A percentile compares a stretch with the other conserved stretches of the same genome.
These are phyloP conservation scores for Scutellaria minor DNA, from an alignment of 257 asterid species.

Conservation along the genomic window DNA sequence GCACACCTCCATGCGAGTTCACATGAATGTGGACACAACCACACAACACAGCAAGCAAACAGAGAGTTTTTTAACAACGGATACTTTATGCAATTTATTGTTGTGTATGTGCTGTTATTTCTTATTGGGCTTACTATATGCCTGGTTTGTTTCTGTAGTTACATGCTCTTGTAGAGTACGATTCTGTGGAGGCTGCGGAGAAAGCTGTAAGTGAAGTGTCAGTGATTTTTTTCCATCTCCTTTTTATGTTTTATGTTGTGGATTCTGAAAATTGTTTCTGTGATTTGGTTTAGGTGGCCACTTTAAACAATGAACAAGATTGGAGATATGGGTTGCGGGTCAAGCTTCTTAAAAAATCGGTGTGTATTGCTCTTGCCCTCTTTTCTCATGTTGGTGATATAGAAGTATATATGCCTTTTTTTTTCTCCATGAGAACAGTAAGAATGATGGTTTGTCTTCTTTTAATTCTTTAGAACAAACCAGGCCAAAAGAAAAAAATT, in stretches of 20 bases:
- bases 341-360: conserved; percentile 82
- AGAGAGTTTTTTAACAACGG: not conserved
- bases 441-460: conserved; percentile 1
- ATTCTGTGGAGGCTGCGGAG: conserved; percentile 84
- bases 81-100: not conserved
- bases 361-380: conserved; percentile 36
- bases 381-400: conserved; percentile 16
- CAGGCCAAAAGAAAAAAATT: conserved; percentile 65
- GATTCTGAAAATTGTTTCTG: conserved; percentile 30
- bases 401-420: not conserved
- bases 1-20: conserved; percentile 15
- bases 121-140: conserved; percentile 20
- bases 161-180: conserved; percentile 93
- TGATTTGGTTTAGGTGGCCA: conserved; percentile 60
- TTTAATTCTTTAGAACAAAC: conserved; percentile 54
- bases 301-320: conserved; percentile 87
- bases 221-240: not conserved
- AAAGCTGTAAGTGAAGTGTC: conserved; percentile 77
- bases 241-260: conserved; percentile 5
- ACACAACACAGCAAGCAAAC: not conserved
- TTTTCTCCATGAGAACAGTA: conserved; percentile 1
- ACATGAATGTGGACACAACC: not conserved
- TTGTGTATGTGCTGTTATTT: conserved; percentile 19
- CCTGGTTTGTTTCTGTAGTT: conserved; percentile 51
- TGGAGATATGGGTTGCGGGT: conserved; percentile 98